Evolutionary conservation across 768 basidiomycete genomes (phyloP), one percentile per base, ranked within the genome.

Genomic region (Hortiboletus flavorubellus): DNA sequence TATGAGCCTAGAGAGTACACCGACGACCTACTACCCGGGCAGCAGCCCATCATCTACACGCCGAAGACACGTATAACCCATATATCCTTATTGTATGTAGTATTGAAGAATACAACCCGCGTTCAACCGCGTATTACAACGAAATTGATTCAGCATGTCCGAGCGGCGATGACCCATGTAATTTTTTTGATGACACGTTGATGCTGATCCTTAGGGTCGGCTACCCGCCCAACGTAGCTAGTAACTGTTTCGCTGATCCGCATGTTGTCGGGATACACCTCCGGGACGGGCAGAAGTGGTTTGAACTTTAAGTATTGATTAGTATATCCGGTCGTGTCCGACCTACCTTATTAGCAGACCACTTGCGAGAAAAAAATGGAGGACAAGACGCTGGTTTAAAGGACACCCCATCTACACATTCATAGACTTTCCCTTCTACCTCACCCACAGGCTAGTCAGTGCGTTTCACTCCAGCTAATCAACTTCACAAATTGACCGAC

Each of bases 71-170:
- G 51, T 61, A 64, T 58, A 56, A 59, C 63, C 61, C 58, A 68
- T 73, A 69, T 76, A 75, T 70, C 70, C 73, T 69, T 69, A 65
- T 41, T 65, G 61, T 74, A 73, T 65, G 61, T 74, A 73, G 71
- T 69, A 64, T 54, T 49, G 67, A 72, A 74, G 70, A 80, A 81
- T 82, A 78, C 59, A 59, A 78, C 67, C 64, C 75, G 85, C 86
- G 86, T 81, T 87, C 86, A 87, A 87, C 86, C 85, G 85, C 84
- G 76, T 72, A 72, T 73, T 77, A 60, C 58, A 56, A 42, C 33
- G 55, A 56, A 51, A 53, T 42, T n/a, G n/a, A n/a, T n/a, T n/a
- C 11, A 18, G 37, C 7, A 16, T 44, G 15, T 51, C 55, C 44
- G 45, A 21, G 26, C 14, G 34, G 34, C 12, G 12, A 38, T 38